Base-by-base conservation (phyloP, 495 filamentous ascomycete genomes). In the Aspergillus egyptiacus region DNA sequence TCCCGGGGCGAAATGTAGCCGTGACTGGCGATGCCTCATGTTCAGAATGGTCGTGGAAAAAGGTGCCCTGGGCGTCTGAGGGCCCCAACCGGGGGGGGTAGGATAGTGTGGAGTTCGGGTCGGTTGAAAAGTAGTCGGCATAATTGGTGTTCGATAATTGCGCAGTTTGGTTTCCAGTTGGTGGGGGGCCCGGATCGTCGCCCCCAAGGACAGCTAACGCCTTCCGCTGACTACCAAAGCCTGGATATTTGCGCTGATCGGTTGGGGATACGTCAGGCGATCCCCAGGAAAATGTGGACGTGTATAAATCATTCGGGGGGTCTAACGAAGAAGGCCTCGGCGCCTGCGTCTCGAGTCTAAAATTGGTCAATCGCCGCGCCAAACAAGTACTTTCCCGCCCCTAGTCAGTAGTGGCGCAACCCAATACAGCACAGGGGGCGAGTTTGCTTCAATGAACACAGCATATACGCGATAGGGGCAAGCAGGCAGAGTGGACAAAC, bases 1-100 rank as follows among this genome's bases (percentile, higher is more conserved):
- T 80, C 14, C 79, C 75, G 11, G 85, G 78, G 13, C 89, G 81
- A 50, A 87, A 79, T 19, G 65, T 53, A 71, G 81, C 14, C 78
- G 86, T 47, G 76, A 89, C 57, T 77, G 71, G 70, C 77, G 89
- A 67, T 20, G 53, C 53, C 61, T 76, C 67, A 22, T 67, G 64
- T 40, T 73, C 67, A 6, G 67, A 68, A 24, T 57, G 56, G 19
- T 75, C 69, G 33, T 74, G 63, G 46, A 70, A 71, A 46, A 74
- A 75, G 7, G 65, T 74, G 8, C 63, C 61, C 5, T 58, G 61
- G 45, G 50, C 46, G 50, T 66, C 74, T 53, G 53, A 71, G n/a
- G 63, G 52, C 5, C 56, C 59, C 42, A 55, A 53, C 22, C 51
- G 56, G 2, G 63, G 58, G 5, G 59, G 55, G 18, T 71, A 62